Percentiles rank a stretch among this genome's conserved stretches.
phyloP scores from a whole-genome alignment of 176 grass and related monocot genomes.

The Panicum miliaceum region DNA sequence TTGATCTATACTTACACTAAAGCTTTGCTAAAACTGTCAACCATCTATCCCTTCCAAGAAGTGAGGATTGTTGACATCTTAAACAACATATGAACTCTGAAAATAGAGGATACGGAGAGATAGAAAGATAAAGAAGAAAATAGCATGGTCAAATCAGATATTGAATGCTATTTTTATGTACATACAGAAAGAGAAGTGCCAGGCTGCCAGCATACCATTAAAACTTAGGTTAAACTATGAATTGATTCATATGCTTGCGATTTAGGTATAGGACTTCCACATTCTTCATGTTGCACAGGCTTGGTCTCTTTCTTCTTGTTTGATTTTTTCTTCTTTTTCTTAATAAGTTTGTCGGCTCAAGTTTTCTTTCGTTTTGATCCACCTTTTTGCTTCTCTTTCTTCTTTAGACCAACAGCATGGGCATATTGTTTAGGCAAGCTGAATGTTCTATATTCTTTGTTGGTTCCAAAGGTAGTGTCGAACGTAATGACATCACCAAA shows the following conservation, averaged over 20 bases:
- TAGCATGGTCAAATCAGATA: no score
- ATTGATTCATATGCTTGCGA: neutral
- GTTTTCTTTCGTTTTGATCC: neutral
- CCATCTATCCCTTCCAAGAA: slow-evolving; percentile 1
- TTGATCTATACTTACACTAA: no score
- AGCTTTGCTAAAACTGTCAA: neutral
- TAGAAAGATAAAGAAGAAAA: no score
- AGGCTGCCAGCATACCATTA: neutral
- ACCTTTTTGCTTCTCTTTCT: neutral
- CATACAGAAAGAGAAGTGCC: neutral
- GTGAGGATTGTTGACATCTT: no score
- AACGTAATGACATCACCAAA: no score
- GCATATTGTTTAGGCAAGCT: neutral
- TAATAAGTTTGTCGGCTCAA: neutral
- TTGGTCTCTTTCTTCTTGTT: neutral
- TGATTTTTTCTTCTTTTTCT: slow-evolving; percentile 6
- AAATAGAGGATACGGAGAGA: no score
- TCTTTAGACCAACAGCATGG: neutral
- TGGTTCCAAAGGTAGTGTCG: no score
- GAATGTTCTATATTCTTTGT: neutral
- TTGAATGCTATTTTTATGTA: no score
- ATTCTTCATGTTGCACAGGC: neutral
- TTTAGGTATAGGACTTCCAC: neutral
- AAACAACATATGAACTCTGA: no score
- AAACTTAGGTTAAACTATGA: neutral